phyloP scores from a whole-genome alignment of 352 stramenopile species.

The Phytophthora sp. region DNA sequence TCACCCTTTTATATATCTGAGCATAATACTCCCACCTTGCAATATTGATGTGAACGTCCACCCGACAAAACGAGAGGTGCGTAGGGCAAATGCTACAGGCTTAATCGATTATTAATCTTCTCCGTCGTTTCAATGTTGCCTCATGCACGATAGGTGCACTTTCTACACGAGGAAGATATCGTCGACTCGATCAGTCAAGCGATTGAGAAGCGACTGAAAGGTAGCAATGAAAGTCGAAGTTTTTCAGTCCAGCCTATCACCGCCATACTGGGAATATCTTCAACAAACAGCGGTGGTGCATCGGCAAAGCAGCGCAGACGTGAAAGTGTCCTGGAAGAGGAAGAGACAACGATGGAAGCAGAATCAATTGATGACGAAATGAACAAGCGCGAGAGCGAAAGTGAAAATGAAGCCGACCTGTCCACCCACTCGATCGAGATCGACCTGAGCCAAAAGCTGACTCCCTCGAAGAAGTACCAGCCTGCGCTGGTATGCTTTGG shows the following conservation, averaged over 20 bases:
- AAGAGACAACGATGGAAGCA: slow-evolving; percentile 36
- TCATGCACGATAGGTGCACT: slow-evolving; percentile 77
- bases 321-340: slow-evolving; percentile 40
- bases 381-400: slow-evolving; percentile 44
- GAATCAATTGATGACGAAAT: slow-evolving; percentile 33
- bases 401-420: slow-evolving; percentile 39
- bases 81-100: neutral
- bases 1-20: slow-evolving; percentile 98
- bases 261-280: slow-evolving; percentile 53
- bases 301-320: slow-evolving; percentile 32
- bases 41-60: slow-evolving; percentile 99
- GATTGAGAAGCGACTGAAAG: slow-evolving; percentile 82
- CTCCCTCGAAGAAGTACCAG: slow-evolving; percentile 75
- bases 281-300: slow-evolving; percentile 19
- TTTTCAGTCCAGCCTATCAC: slow-evolving; percentile 92
- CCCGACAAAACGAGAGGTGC: slow-evolving; percentile 96
- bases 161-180: slow-evolving; percentile 96
- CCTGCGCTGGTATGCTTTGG: slow-evolving; percentile 51
- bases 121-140: neutral
- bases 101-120: neutral
- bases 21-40: slow-evolving; percentile 91
- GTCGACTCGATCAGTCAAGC: slow-evolving; percentile 81
- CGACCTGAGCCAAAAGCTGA: slow-evolving; percentile 61
- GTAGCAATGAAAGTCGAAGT: slow-evolving; percentile 89
- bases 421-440: slow-evolving; percentile 55